Base-by-base conservation (phyloP, 768 basidiomycete species). In the Mycena kentingensis region DNA sequence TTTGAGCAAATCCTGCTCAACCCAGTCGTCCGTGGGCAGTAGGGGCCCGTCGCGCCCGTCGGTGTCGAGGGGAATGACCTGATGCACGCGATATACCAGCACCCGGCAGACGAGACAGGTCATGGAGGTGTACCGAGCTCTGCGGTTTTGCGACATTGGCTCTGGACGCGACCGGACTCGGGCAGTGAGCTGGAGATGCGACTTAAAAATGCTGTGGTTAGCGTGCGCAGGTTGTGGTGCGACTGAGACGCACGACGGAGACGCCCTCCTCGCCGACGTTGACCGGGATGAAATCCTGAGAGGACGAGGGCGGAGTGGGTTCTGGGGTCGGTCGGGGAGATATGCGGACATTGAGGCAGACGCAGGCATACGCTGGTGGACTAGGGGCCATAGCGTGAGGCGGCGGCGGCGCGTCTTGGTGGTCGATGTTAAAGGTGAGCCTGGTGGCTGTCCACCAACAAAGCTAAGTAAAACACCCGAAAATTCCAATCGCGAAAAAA, bases 11-110 rank as follows among this genome's bases (percentile, higher is more conserved):
- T 88, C 87, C 44, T 80, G 77, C 70, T 91, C 89, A 5, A 82
- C 83, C 86, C 87, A 90, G 38, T 88, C 87, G 46, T 85, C 82
- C 1, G 81, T 81, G 15, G 89, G 87, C 43, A 89, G 70, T 15
- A 90, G 68, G 3, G 83, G 80, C 7, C 85, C 83, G 48, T 85
- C 85, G 43, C 78, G 78, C 13, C 75, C 74, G 53, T 86, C 84
- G 6, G 82, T 67, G 48, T 85, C 84, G 42, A 71, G 67, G 34
- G 81, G 72, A 46, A 85, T 76, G 26, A 74, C 69, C 60, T 88
- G 87, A 57, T 74, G 71, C 25, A 90, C 83, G 42, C 88, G 88
- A 73, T 92, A 92, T 29, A 80, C 80, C 32, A 75, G 64, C 11
- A 80, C 69, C 46, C 80, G 76, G 70, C 89, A 92, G 31, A 84